Base-by-base conservation (phyloP, 1,139 yeast species). In the Zygosaccharomyces pseudobailii region DNA sequence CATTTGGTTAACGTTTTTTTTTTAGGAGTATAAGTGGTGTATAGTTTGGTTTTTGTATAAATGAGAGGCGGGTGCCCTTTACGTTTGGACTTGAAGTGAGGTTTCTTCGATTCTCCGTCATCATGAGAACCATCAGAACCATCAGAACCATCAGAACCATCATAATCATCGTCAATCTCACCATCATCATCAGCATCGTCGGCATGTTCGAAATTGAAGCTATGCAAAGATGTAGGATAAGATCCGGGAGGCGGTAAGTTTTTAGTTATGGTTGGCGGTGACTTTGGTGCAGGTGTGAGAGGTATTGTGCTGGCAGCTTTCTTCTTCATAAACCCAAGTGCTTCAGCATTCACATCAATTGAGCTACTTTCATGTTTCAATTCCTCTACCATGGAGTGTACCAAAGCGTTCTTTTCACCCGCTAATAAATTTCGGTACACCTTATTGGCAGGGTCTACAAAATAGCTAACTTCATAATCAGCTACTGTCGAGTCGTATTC, bases 341-440 rank as follows among this genome's bases (percentile, higher is more conserved):
- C 22, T 10, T 32, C 36, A n/a, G 22, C 22, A 20, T 10, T 20
- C 24, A 8, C 37, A 23, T 19, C 30, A 22, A 17, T 22, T 25
- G 13, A 17, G 13, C 36, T 32, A 22, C 30, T 22, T n/a, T 7
- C 21, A 6, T 27, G 34, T 20, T 17, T 38, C 23, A 38, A 38
- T 27, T 38, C 41, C 4, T 25, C 25, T n/a, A 38, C 34, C 20
- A 28, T 23, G 17, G 34, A 31, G 20, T 38, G 24, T 9, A 38
- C 41, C 22, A 38, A 28, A 3, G 13, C 13, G 17, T 24, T 31
- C 36, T 47, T 49, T 37, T 56, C 60, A 25, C 32, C 40, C 5
- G 52, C 44, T 19, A 50, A 42, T 20, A 53, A 36, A 32, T 46
- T 50, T 21, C 58, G 48, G 27, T 43, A 48, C 17, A 46, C 36